phyloP scores from a whole-genome alignment of 164 flowering plant species.

The Berberis thunbergii region DNA sequence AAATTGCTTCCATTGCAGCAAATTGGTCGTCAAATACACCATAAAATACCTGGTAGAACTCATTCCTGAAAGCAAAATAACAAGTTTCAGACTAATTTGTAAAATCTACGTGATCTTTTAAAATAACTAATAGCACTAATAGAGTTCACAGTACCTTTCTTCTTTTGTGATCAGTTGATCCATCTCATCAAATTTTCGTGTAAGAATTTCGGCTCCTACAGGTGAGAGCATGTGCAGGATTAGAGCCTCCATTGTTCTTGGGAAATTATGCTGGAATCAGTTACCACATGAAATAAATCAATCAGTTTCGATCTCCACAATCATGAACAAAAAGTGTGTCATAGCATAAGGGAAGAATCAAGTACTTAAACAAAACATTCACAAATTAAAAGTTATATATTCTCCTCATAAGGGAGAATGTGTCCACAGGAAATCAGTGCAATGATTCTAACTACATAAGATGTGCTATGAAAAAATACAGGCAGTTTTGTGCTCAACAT shows the following conservation, averaged over 20 bases:
- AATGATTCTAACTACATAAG: too few species aligned
- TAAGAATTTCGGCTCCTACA: slow-evolving; percentile 81
- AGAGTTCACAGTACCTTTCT: slow-evolving; percentile 36
- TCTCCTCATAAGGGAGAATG: too few species aligned
- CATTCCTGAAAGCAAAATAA: slow-evolving; percentile 37
- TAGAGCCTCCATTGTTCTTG: slow-evolving; percentile 85
- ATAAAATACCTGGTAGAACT: slow-evolving; percentile 71
- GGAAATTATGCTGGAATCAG: slow-evolving; percentile 65
- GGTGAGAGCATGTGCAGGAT: slow-evolving; percentile 85
- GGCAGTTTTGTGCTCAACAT: too few species aligned
- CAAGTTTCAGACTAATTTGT: background rate
- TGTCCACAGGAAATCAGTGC: too few species aligned
- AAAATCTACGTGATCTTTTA: background rate
- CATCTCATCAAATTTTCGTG: slow-evolving; percentile 87
- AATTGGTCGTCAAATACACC: slow-evolving; percentile 78
- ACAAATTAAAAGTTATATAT: too few species aligned
- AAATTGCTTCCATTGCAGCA: slow-evolving; percentile 76
- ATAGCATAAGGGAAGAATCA: background rate
- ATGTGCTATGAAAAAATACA: too few species aligned
- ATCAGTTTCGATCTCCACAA: slow-evolving; percentile 3
- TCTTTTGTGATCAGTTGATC: slow-evolving; percentile 50
- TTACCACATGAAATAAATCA: background rate
- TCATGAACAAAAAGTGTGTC: background rate
- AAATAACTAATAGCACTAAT: slow-evolving; percentile 2
- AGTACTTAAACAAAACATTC: too few species aligned